Evolutionary conservation across 1,284 basidiomycete genomes (phyloP), one percentile per base, ranked within the genome.

Genomic region (Tilletia indica): DNA sequence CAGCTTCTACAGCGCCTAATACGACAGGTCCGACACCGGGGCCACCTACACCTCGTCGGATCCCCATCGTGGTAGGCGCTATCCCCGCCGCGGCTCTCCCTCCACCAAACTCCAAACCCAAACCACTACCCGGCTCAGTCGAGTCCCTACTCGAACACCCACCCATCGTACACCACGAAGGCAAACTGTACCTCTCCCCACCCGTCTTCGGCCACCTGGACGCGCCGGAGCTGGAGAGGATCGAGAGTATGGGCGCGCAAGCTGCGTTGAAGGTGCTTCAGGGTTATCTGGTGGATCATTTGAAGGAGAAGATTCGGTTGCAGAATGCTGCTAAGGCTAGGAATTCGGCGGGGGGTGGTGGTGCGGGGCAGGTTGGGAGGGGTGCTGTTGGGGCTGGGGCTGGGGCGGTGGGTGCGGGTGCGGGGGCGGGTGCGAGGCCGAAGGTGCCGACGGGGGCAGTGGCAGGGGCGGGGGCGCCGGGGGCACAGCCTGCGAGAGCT

Each of bases 121-220:
- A 83, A n/a, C 75, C 80, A 11, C 70, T 73, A 11, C 80, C 82
- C 0, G 82, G 81, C 47, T 77, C 80, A 4, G 78, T 84, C 70
- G 82, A 83, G 67, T 76, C 73, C 70, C 84, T 81, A 42, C 83
- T 86, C 49, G 86, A 77, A 85, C 89, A 86, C 85, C 89, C 88
- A 77, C 92, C 86, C 34, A 93, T 96, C 86, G 89, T 93, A 38
- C 86, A 95, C 36, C 92, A 95, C 77, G 91, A 93, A 77, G 91
- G 92, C 72, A 91, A 89, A 68, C 89, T 96, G 38, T 89, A 93
- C 76, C 88, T 96, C 48, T 92, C 92, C 79, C 93, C 93, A 1
- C 87, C 88, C 36, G 91, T 96, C 54, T 96, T 96, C 82, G 89
- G 90, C 5, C 90, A 90, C 74, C 88, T 96, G 11, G 89, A 90